Percentiles rank a stretch among this genome's conserved stretches.
phyloP scores from a whole-genome alignment of 2,329 filamentous ascomycete species.

The Fusarium acutatum region DNA sequence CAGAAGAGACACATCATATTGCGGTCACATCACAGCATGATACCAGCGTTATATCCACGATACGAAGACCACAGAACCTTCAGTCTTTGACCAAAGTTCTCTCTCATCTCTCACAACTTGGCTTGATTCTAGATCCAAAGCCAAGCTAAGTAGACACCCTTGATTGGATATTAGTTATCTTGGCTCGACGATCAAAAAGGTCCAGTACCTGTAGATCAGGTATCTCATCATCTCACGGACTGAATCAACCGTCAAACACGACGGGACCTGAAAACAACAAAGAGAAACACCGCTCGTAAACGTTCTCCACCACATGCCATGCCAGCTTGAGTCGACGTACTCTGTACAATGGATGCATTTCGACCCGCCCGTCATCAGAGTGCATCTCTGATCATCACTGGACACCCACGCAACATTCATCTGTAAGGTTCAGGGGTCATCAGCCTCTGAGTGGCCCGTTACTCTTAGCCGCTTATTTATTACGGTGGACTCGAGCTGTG shows the following conservation, averaged over 20 bases:
- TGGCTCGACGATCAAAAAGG: conserved; percentile 17
- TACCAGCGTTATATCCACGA: conserved; percentile 8
- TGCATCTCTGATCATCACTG: conserved; percentile 26
- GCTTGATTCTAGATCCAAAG: conserved; percentile 12
- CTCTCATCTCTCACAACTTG: conserved; percentile 9
- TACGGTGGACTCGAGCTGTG: conserved; percentile 15
- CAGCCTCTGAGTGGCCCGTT: conserved; percentile 23
- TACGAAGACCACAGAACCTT: not conserved
- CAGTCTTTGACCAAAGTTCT: not conserved
- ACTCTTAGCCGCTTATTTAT: conserved; percentile 25
- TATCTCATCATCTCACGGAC: not conserved
- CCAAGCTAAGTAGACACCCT: not conserved
- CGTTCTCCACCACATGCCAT: conserved; percentile 8
- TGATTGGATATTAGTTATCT: conserved; percentile 10
- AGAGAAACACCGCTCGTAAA: not conserved
- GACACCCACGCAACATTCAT: conserved; percentile 22
- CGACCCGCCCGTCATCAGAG: not conserved
- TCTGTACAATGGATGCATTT: not conserved
- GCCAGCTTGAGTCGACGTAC: not conserved
- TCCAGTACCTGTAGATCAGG: conserved; percentile 29
- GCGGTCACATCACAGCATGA: not conserved
- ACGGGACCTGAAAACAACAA: conserved; percentile 1
- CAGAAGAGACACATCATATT: conserved; percentile 10
- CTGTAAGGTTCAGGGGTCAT: conserved; percentile 24
- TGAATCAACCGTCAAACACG: conserved; percentile 8